phyloP scores from a whole-genome alignment of 345 rosid species.

The Triadica sebifera region DNA sequence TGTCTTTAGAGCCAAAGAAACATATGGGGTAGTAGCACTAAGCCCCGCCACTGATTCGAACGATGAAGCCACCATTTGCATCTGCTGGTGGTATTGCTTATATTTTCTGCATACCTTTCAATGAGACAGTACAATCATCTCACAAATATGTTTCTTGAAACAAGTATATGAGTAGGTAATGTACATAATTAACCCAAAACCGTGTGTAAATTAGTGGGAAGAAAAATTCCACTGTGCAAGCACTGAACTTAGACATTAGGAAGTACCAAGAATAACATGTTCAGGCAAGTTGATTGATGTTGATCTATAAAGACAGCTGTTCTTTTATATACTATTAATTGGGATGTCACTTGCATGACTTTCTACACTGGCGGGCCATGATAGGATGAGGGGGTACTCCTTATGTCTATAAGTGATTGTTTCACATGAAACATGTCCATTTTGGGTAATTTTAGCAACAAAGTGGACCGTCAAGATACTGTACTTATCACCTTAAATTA shows the following conservation, averaged over 20 bases:
- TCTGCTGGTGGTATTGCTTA: constrained; percentile 59
- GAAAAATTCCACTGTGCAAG: too few relatives aligned
- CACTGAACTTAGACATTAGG: too few relatives aligned
- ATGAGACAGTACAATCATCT: constrained; percentile 7
- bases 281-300: not conserved
- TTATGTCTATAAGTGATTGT: not conserved
- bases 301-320: not conserved
- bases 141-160: not conserved
- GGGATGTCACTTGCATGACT: constrained; percentile 2
- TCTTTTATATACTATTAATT: too few relatives aligned
- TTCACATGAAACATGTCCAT: constrained; percentile 3
- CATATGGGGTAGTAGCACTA: constrained; percentile 48
- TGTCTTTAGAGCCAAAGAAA: constrained; percentile 44
- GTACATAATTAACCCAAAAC: too few relatives aligned
- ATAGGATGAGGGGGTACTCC: not conserved
- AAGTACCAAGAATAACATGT: not conserved
- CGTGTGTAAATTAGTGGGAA: too few relatives aligned
- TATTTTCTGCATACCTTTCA: constrained; percentile 52
- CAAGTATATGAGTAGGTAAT: not conserved
- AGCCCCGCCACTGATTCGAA: constrained; percentile 66
- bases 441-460: not conserved
- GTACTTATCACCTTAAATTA: not conserved
- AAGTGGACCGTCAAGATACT: not conserved
- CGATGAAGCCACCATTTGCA: constrained; percentile 65
- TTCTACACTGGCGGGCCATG: not conserved